These are phyloP conservation scores for Hymenoscyphus repandus DNA, from an alignment of 2,329 filamentous ascomycete species.

Conservation along the genomic window DNA sequence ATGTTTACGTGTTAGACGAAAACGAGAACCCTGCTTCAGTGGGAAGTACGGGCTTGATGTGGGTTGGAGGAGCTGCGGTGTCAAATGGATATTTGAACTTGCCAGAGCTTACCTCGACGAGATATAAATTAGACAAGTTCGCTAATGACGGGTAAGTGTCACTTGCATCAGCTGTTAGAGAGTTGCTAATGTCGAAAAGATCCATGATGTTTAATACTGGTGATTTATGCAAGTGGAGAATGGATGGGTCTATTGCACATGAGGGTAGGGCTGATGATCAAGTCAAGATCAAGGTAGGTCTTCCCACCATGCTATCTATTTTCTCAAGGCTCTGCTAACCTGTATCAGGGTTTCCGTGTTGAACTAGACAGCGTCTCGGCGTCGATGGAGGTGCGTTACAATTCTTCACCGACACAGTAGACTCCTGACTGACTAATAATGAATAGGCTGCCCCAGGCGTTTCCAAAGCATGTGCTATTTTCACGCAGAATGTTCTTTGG, in stretches of 20 bases:
- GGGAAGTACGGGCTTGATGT: conserved; percentile 40
- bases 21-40: conserved; percentile 33
- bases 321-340: neutral
- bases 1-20: conserved; percentile 41
- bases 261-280: conserved; percentile 55
- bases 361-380: conserved; percentile 53
- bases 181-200: conserved; percentile 21
- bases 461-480: conserved; percentile 41
- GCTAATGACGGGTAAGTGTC: conserved; percentile 41
- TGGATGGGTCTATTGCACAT: conserved; percentile 48
- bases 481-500: conserved; percentile 45
- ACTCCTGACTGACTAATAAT: neutral
- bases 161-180: neutral
- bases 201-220: conserved; percentile 55
- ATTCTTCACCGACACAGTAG: neutral
- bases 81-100: conserved; percentile 33
- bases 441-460: conserved; percentile 34
- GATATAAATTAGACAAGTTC: conserved; percentile 48
- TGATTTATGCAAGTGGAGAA: conserved; percentile 50
- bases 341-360: conserved; percentile 48
- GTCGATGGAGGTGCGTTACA: conserved; percentile 37
- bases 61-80: conserved; percentile 35
- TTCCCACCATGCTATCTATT: neutral
- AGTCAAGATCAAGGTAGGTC: conserved; percentile 50
- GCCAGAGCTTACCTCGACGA: conserved; percentile 39